Conservation (phyloP, 1,284 basidiomycete genomes). For the Phellopilus nigrolimitatus region DNA sequence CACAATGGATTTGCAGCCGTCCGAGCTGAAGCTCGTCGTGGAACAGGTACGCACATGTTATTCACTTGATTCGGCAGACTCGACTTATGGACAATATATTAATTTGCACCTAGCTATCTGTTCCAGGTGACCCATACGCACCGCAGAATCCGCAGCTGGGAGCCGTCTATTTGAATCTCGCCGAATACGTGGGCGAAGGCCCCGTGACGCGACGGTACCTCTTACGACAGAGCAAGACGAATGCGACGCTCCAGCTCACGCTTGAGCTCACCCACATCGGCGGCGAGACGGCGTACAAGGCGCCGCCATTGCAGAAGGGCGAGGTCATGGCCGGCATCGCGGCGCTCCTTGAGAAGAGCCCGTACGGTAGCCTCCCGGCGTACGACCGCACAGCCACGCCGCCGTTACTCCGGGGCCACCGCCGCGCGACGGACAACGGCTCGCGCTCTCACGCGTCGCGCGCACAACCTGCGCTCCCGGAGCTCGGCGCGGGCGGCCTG, state of each 20-base stretch:
- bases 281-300: constrained; percentile 53
- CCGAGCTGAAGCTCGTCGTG: constrained; percentile 60
- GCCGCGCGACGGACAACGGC: constrained; percentile 4
- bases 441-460: background rate
- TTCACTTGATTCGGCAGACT: background rate
- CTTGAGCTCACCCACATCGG: constrained; percentile 55
- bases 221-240: constrained; percentile 70
- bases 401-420: background rate
- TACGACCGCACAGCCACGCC: background rate
- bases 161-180: constrained; percentile 63
- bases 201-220: constrained; percentile 66
- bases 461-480: constrained; percentile 1
- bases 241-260: constrained; percentile 71
- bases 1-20: constrained; percentile 47
- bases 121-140: constrained; percentile 46
- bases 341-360: constrained; percentile 53
- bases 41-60: constrained; percentile 44
- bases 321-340: constrained; percentile 67
- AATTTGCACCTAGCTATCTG: constrained; percentile 36
- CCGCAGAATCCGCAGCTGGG: constrained; percentile 60
- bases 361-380: constrained; percentile 37
- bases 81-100: constrained; percentile 3
- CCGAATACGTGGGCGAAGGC: constrained; percentile 67
- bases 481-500: constrained; percentile 3
- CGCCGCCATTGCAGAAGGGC: constrained; percentile 62